phyloP scores from a whole-genome alignment of 1,139 yeast genomes.

The Pichia sp. region DNA sequence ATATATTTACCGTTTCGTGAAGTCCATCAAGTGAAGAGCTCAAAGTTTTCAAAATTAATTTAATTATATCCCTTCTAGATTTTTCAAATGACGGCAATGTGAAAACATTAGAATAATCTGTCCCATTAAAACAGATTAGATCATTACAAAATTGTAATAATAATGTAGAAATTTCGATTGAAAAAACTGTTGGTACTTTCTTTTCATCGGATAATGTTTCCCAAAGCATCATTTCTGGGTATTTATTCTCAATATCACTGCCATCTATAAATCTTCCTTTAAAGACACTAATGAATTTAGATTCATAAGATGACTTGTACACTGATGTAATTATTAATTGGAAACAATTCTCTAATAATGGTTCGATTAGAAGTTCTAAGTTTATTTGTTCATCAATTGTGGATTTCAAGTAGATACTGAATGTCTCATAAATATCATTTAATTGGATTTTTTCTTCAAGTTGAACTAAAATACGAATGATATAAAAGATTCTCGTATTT shows the following conservation, averaged over 20 bases:
- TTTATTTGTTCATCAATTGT: conserved; percentile 6
- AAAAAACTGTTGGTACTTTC: conserved; percentile 20
- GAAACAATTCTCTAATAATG: conserved; percentile 17
- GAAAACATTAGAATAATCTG: conserved; percentile 25
- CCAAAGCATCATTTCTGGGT: conserved; percentile 13
- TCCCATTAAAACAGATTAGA: conserved; percentile 15
- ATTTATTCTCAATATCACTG: neutral
- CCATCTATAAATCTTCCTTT: conserved; percentile 12
- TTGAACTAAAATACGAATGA: conserved; percentile 22
- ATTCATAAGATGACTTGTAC: conserved; percentile 5
- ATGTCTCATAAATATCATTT: conserved; percentile 9
- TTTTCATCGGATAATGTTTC: conserved; percentile 6
- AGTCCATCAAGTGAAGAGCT: neutral
- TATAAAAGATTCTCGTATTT: conserved; percentile 18
- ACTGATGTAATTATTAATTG: conserved; percentile 13
- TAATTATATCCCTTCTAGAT: conserved; percentile 16
- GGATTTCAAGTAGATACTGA: conserved; percentile 4
- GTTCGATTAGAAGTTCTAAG: conserved; percentile 12
- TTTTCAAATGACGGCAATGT: conserved; percentile 18
- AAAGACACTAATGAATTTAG: conserved; percentile 3
- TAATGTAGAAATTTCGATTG: conserved; percentile 19
- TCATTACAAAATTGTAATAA: conserved; percentile 18
- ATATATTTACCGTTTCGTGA: neutral
- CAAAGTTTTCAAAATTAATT: conserved; percentile 13
- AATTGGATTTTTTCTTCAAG: conserved; percentile 19